phyloP scores from a whole-genome alignment of 345 rosid genomes.

The Lumnitzera racemosa region DNA sequence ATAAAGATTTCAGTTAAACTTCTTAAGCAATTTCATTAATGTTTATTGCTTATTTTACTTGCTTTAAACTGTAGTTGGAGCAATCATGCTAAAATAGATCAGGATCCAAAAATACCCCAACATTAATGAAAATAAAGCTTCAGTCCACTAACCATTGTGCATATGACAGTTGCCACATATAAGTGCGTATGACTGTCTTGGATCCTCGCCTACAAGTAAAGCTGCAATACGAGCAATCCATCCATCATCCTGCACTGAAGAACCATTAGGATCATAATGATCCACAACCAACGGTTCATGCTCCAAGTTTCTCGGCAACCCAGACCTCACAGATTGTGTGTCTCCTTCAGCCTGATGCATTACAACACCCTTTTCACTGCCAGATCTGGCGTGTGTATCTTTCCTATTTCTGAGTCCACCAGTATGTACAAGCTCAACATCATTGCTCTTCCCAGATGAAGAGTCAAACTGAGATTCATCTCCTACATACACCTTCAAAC shows the following conservation, averaged over 20 bases:
- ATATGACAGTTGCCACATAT: slow-evolving; percentile 90
- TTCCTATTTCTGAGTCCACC: slow-evolving; percentile 73
- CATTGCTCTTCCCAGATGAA: slow-evolving; percentile 57
- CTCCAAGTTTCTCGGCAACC: slow-evolving; percentile 32
- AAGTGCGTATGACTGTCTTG: slow-evolving; percentile 82
- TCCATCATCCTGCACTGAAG: slow-evolving; percentile 47
- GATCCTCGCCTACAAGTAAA: slow-evolving; percentile 95
- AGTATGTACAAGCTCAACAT: slow-evolving; percentile 51
- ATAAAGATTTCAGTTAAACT: too few relatives aligned
- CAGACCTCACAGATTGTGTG: slow-evolving; percentile 27
- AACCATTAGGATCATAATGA: slow-evolving; percentile 55
- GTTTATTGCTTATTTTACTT: too few relatives aligned
- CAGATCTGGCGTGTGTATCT: slow-evolving; percentile 37
- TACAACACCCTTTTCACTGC: slow-evolving; percentile 41
- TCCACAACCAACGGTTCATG: slow-evolving; percentile 52
- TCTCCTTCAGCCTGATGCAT: slow-evolving; percentile 35
- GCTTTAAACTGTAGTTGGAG: too few relatives aligned
- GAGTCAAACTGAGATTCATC: slow-evolving; percentile 46
- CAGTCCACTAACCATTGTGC: slow-evolving; percentile 73
- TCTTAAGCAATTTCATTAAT: too few relatives aligned
- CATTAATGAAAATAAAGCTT: not conserved
- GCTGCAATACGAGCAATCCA: slow-evolving; percentile 95
- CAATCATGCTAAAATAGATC: too few relatives aligned
- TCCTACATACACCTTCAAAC: slow-evolving; percentile 64
- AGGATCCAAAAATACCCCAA: not conserved